These are phyloP conservation scores for Malassezia yamatoensis DNA, from an alignment of 1,284 basidiomycete species.

Conservation along the genomic window DNA sequence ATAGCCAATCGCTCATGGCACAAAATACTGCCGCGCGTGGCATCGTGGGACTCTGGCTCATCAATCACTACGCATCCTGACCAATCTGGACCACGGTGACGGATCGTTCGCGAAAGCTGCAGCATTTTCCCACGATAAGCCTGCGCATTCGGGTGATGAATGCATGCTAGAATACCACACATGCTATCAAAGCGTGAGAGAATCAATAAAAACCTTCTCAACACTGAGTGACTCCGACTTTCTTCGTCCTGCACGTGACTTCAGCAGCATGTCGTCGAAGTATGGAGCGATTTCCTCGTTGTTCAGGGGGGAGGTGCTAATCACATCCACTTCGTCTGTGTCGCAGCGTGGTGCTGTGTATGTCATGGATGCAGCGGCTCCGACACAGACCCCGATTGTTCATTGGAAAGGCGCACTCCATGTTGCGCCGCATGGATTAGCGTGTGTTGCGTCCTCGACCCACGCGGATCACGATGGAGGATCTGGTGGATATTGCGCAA, in stretches of 20 bases:
- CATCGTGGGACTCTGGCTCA: conserved; percentile 18
- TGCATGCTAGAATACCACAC: conserved; percentile 46
- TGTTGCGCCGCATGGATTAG: conserved; percentile 24
- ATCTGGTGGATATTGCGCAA: conserved; percentile 64
- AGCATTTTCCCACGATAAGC: conserved; percentile 45
- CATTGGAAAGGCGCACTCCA: conserved; percentile 31
- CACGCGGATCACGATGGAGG: conserved; percentile 55
- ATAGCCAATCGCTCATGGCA: conserved; percentile 64
- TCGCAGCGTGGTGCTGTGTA: conserved; percentile 15
- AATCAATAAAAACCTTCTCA: neutral
- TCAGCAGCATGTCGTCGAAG: neutral
- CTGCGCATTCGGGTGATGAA: conserved; percentile 42
- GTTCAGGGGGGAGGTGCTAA: conserved; percentile 30
- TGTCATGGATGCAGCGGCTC: conserved; percentile 18
- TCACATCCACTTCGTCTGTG: conserved; percentile 27
- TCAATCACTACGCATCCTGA: conserved; percentile 42
- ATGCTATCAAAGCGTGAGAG: conserved; percentile 17
- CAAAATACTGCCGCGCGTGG: conserved; percentile 42
- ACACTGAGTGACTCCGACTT: conserved; percentile 1
- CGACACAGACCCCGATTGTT: conserved; percentile 27
- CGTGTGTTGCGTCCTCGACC: conserved; percentile 19
- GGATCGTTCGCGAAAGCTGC: conserved; percentile 43
- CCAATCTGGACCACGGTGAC: conserved; percentile 48
- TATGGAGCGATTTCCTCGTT: conserved; percentile 11
- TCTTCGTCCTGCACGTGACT: conserved; percentile 4